Percentiles rank a stretch among this genome's conserved stretches.
Conservation (phyloP, 164 flowering plant genomes). For the Malania oleifera region DNA sequence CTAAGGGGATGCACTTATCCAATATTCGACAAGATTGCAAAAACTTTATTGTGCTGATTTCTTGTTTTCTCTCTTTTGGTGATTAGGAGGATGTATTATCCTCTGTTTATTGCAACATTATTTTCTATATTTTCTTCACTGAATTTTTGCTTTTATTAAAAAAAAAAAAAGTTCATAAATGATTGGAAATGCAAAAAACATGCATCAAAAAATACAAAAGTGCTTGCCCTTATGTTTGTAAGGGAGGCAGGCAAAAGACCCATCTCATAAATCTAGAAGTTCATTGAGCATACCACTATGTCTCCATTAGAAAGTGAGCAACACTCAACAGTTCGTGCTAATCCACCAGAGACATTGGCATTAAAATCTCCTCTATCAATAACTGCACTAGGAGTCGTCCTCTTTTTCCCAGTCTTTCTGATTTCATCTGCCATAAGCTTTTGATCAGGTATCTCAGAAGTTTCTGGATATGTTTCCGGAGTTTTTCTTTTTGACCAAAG, state of each 20-base stretch:
- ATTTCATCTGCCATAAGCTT: conserved; percentile 18
- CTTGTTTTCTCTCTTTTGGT: too few species aligned
- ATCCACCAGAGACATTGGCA: conserved; percentile 78
- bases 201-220: too few species aligned
- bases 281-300: conserved; percentile 72
- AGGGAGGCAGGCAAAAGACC: neutral
- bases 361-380: conserved; percentile 80
- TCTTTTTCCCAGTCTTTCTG: conserved; percentile 16
- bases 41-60: too few species aligned
- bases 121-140: too few species aligned
- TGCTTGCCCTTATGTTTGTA: neutral
- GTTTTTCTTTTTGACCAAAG: conserved; percentile 69
- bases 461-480: conserved; percentile 19
- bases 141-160: too few species aligned
- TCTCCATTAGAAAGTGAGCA: conserved; percentile 83
- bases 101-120: too few species aligned
- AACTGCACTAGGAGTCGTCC: conserved; percentile 35
- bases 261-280: conserved; percentile 3
- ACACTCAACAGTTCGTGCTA: conserved; percentile 70
- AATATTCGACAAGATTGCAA: too few species aligned
- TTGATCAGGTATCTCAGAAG: conserved; percentile 25
- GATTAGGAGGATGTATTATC: too few species aligned
- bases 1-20: too few species aligned
- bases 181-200: too few species aligned
- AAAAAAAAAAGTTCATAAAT: too few species aligned